Percentiles rank a stretch among this genome's conserved stretches.
phyloP scores from a whole-genome alignment of 331 rosid species.

The Dryas integrifolia region DNA sequence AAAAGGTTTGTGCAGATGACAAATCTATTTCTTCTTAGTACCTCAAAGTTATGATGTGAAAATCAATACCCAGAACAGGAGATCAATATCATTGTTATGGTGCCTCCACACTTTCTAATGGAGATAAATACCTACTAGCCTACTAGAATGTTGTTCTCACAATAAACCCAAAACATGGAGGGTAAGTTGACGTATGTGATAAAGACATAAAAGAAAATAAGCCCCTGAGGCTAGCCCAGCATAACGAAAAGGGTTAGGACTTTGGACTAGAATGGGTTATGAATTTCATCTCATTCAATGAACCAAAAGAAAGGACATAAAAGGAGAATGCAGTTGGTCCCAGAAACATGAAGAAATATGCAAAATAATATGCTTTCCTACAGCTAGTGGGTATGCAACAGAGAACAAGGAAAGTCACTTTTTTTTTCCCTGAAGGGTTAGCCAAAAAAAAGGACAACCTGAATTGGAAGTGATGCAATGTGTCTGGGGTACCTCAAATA shows the following conservation, averaged over 20 bases:
- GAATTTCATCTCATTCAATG: no score
- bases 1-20: not conserved
- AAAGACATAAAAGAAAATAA: no score
- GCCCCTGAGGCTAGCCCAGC: no score
- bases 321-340: not conserved
- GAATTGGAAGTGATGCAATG: not conserved
- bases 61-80: not conserved
- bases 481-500: constrained; percentile 22
- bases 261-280: no score
- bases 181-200: not conserved
- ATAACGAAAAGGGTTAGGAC: no score
- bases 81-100: not conserved
- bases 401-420: not conserved
- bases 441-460: not conserved
- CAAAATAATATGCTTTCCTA: not conserved
- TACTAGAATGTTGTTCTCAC: not conserved
- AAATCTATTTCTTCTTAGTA: not conserved
- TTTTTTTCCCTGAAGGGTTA: not conserved
- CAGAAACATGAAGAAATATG: no score
- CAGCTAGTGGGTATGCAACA: not conserved
- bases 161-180: not conserved
- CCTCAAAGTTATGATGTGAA: not conserved
- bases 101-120: not conserved
- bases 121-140: not conserved
- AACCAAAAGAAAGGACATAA: not conserved